These are phyloP conservation scores for Elongisporangium undulatum DNA, from an alignment of 352 stramenopile genomes.

Conservation along the genomic window DNA sequence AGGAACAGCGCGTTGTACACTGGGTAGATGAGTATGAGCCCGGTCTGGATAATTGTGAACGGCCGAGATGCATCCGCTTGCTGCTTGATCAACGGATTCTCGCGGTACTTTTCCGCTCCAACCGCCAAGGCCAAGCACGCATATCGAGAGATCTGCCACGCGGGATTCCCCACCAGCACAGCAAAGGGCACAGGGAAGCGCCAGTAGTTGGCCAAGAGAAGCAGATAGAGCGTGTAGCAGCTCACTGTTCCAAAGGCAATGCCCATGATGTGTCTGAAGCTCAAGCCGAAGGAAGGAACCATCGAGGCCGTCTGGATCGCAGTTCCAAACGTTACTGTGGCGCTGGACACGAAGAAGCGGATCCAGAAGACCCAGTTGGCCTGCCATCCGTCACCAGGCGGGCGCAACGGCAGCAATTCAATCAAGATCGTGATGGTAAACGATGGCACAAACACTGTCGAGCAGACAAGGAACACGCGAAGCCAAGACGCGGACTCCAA, in stretches of 20 bases:
- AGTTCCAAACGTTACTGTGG: conserved; percentile 7
- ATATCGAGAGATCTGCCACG: too few species aligned
- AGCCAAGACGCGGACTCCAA: too few species aligned
- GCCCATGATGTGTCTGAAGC: neutral
- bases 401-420: conserved; percentile 13
- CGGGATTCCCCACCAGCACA: too few species aligned
- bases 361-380: conserved; percentile 29
- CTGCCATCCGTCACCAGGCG: conserved; percentile 5
- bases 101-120: too few species aligned
- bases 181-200: conserved; percentile 26
- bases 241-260: conserved; percentile 1
- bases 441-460: conserved; percentile 2
- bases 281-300: conserved; percentile 11
- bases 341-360: conserved; percentile 12
- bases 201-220: neutral
- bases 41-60: neutral
- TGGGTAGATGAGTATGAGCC: neutral
- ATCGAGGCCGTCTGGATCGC: conserved; percentile 20
- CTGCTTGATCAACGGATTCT: too few species aligned
- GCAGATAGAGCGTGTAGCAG: neutral
- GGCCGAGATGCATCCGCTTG: too few species aligned
- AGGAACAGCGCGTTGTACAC: neutral
- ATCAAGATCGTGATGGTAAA: conserved; percentile 13
- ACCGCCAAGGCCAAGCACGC: too few species aligned
- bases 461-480: too few species aligned